A percentile compares a stretch with the other conserved stretches of the same genome.
phyloP scores from a whole-genome alignment of 2,329 filamentous ascomycete genomes.

The Aspergillus udagawae region DNA sequence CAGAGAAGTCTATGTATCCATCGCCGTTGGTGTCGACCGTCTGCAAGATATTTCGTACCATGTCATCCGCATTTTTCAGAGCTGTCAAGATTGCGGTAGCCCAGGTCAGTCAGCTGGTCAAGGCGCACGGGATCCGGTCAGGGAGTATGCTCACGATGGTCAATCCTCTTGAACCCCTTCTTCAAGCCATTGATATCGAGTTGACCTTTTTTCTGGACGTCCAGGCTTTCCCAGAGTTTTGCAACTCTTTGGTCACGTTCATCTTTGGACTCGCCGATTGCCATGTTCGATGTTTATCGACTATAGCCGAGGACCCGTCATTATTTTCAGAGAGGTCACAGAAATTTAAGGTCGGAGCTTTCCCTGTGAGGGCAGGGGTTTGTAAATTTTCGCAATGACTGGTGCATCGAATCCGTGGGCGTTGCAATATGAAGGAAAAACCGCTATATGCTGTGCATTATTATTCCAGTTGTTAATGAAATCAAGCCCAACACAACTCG shows the following conservation, averaged over 20 bases:
- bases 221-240: conserved; percentile 77
- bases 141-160: conserved; percentile 68
- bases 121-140: conserved; percentile 17
- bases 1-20: conserved; percentile 85
- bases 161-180: conserved; percentile 79
- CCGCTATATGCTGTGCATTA: conserved; percentile 6
- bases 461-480: conserved; percentile 1
- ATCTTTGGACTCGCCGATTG: conserved; percentile 67
- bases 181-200: conserved; percentile 81
- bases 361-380: conserved; percentile 19
- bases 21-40: conserved; percentile 84
- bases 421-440: conserved; percentile 9
- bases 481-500: conserved; percentile 6
- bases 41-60: conserved; percentile 75
- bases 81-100: conserved; percentile 42
- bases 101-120: conserved; percentile 21
- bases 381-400: conserved; percentile 12
- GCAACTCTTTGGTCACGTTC: conserved; percentile 77
- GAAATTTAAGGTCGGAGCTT: conserved; percentile 12
- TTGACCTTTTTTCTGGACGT: conserved; percentile 70
- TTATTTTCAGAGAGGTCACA: conserved; percentile 35
- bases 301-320: conserved; percentile 46
- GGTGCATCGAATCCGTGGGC: conserved; percentile 23
- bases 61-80: conserved; percentile 84
- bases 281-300: conserved; percentile 50